Conservation (phyloP, 2,329 filamentous ascomycete species). For the Paracoccidioides lutzii region DNA sequence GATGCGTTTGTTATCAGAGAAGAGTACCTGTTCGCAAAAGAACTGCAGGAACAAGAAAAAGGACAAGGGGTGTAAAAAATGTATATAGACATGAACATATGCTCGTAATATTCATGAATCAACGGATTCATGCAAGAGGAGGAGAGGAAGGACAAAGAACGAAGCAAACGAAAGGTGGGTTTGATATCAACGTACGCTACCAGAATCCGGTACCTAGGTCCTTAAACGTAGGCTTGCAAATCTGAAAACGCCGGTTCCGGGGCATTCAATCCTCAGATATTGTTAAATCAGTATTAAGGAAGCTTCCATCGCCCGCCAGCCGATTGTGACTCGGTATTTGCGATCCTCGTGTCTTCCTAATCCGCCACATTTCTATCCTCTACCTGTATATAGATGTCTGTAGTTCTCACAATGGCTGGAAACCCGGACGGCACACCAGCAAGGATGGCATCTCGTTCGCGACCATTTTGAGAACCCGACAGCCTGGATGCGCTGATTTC, state of each 20-base stretch:
- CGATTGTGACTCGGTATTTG: neutral
- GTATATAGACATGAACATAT: no score
- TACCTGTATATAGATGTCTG: conserved; percentile 12
- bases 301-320: neutral
- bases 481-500: conserved; percentile 7
- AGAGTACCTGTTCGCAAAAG: no score
- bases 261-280: neutral
- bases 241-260: neutral
- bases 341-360: neutral
- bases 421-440: neutral
- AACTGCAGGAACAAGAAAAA: no score
- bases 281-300: neutral
- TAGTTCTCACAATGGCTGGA: conserved; percentile 11
- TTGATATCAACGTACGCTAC: no score
- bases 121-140: no score
- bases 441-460: neutral
- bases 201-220: no score
- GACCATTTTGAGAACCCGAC: neutral
- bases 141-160: no score
- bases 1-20: no score
- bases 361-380: conserved; percentile 3
- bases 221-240: no score
- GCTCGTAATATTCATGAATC: no score
- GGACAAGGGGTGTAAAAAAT: no score
- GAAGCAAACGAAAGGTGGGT: no score